These are phyloP conservation scores for Xylaria sp. DNA, from an alignment of 2,329 filamentous ascomycete species.

Conservation along the genomic window DNA sequence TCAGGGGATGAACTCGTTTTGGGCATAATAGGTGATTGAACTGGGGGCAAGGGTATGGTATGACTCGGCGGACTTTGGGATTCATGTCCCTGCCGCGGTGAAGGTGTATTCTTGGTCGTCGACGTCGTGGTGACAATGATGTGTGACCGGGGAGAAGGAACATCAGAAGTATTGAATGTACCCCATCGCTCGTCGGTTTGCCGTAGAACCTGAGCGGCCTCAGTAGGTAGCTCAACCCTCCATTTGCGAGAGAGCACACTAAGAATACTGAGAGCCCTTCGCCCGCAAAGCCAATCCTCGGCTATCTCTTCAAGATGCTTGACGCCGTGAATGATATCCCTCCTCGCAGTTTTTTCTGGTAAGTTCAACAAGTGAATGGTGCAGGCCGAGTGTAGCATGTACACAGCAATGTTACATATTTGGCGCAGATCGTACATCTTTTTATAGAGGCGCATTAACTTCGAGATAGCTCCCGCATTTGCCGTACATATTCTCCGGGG, in stretches of 20 bases:
- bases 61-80: slow-evolving; percentile 53
- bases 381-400: slow-evolving; percentile 93
- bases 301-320: slow-evolving; percentile 95
- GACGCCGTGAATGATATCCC: slow-evolving; percentile 90
- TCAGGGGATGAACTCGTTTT: slow-evolving; percentile 46
- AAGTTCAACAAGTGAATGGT: slow-evolving; percentile 94
- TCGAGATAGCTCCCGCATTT: slow-evolving; percentile 89
- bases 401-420: slow-evolving; percentile 96
- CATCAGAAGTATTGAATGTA: slow-evolving; percentile 70
- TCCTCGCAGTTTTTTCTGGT: slow-evolving; percentile 87
- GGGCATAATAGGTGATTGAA: slow-evolving; percentile 44
- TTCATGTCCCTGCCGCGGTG: slow-evolving; percentile 43
- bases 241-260: slow-evolving; percentile 88
- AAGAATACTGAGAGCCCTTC: slow-evolving; percentile 85
- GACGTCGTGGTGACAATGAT: slow-evolving; percentile 41
- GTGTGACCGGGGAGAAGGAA: slow-evolving; percentile 62
- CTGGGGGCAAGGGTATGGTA: slow-evolving; percentile 46
- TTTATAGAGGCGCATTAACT: slow-evolving; percentile 93
- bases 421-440: slow-evolving; percentile 89
- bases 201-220: slow-evolving; percentile 79
- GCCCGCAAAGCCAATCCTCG: slow-evolving; percentile 91
- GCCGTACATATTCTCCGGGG: slow-evolving; percentile 91
- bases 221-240: slow-evolving; percentile 86
- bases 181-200: slow-evolving; percentile 85
- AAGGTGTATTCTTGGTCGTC: slow-evolving; percentile 37